Conservation (phyloP, 2,329 filamentous ascomycete species). For the Didymellaceae sp. region DNA sequence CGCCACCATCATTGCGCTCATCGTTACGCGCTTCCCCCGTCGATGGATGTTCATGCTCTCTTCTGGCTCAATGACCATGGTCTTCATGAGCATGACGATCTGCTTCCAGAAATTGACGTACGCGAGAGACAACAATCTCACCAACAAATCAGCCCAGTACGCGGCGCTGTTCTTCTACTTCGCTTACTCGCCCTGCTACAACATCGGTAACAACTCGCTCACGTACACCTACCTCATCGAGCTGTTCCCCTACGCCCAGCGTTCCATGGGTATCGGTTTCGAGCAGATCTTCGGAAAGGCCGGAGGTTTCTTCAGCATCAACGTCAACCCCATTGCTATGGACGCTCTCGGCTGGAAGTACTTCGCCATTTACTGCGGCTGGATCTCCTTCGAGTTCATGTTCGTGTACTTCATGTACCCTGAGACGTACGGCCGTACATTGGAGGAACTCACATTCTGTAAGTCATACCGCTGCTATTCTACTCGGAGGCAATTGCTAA, state of each 20-base stretch:
- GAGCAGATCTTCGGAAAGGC: constrained; percentile 62
- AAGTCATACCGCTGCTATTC: constrained; percentile 12
- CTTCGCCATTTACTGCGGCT: constrained; percentile 63
- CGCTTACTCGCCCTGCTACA: constrained; percentile 64
- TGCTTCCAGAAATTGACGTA: constrained; percentile 48
- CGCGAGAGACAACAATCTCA: constrained; percentile 29
- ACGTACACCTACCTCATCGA: constrained; percentile 69
- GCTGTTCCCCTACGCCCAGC: constrained; percentile 64
- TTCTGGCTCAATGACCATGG: constrained; percentile 57
- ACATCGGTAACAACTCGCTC: constrained; percentile 70
- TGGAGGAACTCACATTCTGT: constrained; percentile 66
- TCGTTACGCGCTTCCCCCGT: constrained; percentile 52
- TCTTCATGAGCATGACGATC: constrained; percentile 65
- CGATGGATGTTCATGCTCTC: constrained; percentile 57
- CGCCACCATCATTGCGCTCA: constrained; percentile 49
- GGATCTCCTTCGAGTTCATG: constrained; percentile 61
- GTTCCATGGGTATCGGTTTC: constrained; percentile 65
- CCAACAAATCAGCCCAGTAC: constrained; percentile 46
- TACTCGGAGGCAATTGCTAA: constrained; percentile 9
- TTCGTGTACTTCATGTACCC: constrained; percentile 67
- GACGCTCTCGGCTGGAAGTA: constrained; percentile 61
- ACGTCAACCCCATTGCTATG: constrained; percentile 67
- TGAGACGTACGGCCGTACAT: constrained; percentile 61
- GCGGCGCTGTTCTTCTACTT: constrained; percentile 66
- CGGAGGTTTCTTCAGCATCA: constrained; percentile 53